These are phyloP conservation scores for Myochromella boudieri DNA, from an alignment of 768 basidiomycete species.

Conservation along the genomic window DNA sequence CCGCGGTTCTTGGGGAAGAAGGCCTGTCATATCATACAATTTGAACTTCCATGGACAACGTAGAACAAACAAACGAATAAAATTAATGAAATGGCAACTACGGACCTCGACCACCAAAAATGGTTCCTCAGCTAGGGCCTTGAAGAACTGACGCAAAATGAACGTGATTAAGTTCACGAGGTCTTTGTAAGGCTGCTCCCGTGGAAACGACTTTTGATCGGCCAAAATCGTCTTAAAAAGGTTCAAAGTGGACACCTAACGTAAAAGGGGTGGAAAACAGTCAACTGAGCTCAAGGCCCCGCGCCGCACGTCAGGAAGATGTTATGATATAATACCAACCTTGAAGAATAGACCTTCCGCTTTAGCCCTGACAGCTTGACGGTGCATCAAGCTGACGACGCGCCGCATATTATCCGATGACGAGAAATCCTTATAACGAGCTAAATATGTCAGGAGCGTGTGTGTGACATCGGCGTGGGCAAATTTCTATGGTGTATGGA, in stretches of 20 bases:
- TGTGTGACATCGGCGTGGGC: slow-evolving; percentile 83
- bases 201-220: slow-evolving; percentile 77
- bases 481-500: slow-evolving; percentile 67
- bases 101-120: slow-evolving; percentile 88
- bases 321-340: slow-evolving; percentile 52
- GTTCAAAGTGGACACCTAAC: slow-evolving; percentile 85
- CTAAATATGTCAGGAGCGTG: slow-evolving; percentile 81
- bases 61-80: slow-evolving; percentile 13
- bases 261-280: slow-evolving; percentile 17
- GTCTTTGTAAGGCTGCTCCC: slow-evolving; percentile 79
- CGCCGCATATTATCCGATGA: slow-evolving; percentile 85
- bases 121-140: slow-evolving; percentile 77
- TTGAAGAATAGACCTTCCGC: slow-evolving; percentile 97
- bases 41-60: neutral
- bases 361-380: slow-evolving; percentile 87
- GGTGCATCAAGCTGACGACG: slow-evolving; percentile 84
- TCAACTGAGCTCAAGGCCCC: slow-evolving; percentile 16
- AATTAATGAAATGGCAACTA: too few species aligned
- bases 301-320: slow-evolving; percentile 19
- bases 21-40: slow-evolving; percentile 43
- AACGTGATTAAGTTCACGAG: slow-evolving; percentile 82
- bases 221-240: slow-evolving; percentile 87
- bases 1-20: slow-evolving; percentile 90
- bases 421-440: slow-evolving; percentile 80
- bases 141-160: slow-evolving; percentile 93